phyloP scores from a whole-genome alignment of 352 stramenopile species.

The Pythium sp. region DNA sequence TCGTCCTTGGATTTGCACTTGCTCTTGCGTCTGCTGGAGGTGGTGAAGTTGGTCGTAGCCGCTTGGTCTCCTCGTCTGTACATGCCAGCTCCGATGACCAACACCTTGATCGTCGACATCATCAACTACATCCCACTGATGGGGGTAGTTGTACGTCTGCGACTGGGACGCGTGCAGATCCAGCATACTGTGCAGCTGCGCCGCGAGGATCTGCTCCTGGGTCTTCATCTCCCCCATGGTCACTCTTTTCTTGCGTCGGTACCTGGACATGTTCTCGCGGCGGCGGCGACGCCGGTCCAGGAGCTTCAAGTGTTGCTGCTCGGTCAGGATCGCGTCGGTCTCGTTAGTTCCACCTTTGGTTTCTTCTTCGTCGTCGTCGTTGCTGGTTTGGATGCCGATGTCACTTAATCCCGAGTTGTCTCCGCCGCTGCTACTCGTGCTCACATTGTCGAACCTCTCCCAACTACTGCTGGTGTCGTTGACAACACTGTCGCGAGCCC shows the following conservation, averaged over 20 bases:
- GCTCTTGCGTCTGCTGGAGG: not conserved
- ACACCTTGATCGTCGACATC: not conserved
- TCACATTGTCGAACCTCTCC: not conserved
- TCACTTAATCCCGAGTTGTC: not conserved
- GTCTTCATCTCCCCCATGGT: slow-evolving; percentile 30
- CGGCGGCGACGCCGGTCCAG: slow-evolving; percentile 22
- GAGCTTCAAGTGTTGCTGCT: not conserved
- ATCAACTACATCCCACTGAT: slow-evolving; percentile 9
- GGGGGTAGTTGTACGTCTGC: not conserved
- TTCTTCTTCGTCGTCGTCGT: not conserved
- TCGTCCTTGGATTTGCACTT: not conserved
- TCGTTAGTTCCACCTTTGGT: not conserved
- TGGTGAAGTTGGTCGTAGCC: not conserved
- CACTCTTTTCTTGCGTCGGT: slow-evolving; percentile 44
- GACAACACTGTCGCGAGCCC: not conserved
- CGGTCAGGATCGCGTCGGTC: not conserved
- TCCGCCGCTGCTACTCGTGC: not conserved
- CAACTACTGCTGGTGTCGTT: not conserved
- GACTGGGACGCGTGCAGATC: slow-evolving; percentile 22
- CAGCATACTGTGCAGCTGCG: slow-evolving; percentile 28
- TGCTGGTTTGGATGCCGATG: not conserved
- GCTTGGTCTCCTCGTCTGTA: not conserved
- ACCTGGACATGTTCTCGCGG: slow-evolving; percentile 48
- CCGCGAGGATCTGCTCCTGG: slow-evolving; percentile 32
- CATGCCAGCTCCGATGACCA: not conserved